A percentile compares a stretch with the other conserved stretches of the same genome.
Evolutionary conservation across 805 yeast species (phyloP).

Genomic region (Kluyveromyces lactis): DNA sequence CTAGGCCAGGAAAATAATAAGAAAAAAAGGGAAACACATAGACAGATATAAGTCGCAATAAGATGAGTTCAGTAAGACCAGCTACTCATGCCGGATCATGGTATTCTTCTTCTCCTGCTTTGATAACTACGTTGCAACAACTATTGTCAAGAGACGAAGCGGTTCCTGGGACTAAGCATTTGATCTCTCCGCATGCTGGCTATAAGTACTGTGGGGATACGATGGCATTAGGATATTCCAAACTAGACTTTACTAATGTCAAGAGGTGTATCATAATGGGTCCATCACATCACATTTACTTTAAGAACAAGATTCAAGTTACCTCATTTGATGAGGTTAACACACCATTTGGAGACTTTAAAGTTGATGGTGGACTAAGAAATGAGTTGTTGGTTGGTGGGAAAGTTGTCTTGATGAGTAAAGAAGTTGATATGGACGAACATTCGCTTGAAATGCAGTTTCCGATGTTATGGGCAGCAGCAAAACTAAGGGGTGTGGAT

Average conservation of each 20-base stretch:
- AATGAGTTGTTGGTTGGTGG: constrained; percentile 26
- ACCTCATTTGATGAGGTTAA: constrained; percentile 48
- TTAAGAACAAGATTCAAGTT: constrained; percentile 48
- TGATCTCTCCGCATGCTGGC: constrained; percentile 71
- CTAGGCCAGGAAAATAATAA: no score
- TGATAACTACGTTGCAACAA: constrained; percentile 37
- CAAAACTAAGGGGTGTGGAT: constrained; percentile 35
- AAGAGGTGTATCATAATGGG: constrained; percentile 75
- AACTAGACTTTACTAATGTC: constrained; percentile 47
- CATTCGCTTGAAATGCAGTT: constrained; percentile 94
- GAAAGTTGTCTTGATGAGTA: constrained; percentile 36
- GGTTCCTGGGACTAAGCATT: constrained; percentile 32
- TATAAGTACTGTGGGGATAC: constrained; percentile 72
- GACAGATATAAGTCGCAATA: no score
- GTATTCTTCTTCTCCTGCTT: constrained; percentile 48
- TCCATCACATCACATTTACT: constrained; percentile 88
- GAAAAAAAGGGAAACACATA: no score
- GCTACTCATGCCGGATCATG: constrained; percentile 92
- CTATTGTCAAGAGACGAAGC: constrained; percentile 29
- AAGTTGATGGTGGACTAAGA: constrained; percentile 49
- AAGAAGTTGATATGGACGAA: constrained; percentile 66
- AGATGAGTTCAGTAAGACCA: constrained; percentile 32
- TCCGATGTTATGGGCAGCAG: constrained; percentile 49
- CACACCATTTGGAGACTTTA: constrained; percentile 76
- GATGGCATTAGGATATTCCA: constrained; percentile 67